Evolutionary conservation across 2,329 filamentous ascomycete species (phyloP), one percentile per base, ranked within the genome.

Genomic region (Sordariomycetes sp.): DNA sequence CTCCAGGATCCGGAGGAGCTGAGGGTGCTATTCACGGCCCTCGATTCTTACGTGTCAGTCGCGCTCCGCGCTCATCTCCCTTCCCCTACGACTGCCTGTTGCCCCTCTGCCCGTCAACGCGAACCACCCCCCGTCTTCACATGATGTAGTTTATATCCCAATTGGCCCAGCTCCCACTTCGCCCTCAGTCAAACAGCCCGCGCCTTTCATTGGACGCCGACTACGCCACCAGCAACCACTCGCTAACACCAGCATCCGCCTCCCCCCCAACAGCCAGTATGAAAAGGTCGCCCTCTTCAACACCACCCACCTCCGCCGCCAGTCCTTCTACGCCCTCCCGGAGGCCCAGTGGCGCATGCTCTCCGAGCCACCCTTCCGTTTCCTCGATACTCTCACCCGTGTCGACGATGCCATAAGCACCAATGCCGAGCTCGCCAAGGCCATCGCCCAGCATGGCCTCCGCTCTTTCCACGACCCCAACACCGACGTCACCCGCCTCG

Each of bases 311-410:
- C 79, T 91, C 20, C 86, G 94, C 24, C 85, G 95, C 32, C 90
- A 94, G 69, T 87, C 90, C 15, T 96, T 99, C 71, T 99, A 97
- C 69, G 88, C 90, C 10, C 78, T 99, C 6, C 90, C 92, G 1
- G 83, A 86, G 59, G 75, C 79, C 1, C 91, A 99, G 68, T 94
- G 90, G 84, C 81, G 87, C 65, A 79, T 95, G 66, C 80, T 99
- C 1, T 85, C 90, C 0, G 79, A 79, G 4, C 84, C 88, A 0
- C 92, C 91, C 0, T 95, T 97, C 74, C 87, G 84, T 59, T 84
- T 94, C 56, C 79, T 95, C 7, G 82, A 90, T 39, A 89, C 84
- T 0, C 80, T 99, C 39, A 81, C 86, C 62, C 80, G 79, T 54
- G 81, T 95, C 13, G 95, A 99, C 66, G 82, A 87, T 58, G 90